Evolutionary conservation across 2,329 filamentous ascomycete genomes (phyloP).

Genomic region (Epichloe hybrida): DNA sequence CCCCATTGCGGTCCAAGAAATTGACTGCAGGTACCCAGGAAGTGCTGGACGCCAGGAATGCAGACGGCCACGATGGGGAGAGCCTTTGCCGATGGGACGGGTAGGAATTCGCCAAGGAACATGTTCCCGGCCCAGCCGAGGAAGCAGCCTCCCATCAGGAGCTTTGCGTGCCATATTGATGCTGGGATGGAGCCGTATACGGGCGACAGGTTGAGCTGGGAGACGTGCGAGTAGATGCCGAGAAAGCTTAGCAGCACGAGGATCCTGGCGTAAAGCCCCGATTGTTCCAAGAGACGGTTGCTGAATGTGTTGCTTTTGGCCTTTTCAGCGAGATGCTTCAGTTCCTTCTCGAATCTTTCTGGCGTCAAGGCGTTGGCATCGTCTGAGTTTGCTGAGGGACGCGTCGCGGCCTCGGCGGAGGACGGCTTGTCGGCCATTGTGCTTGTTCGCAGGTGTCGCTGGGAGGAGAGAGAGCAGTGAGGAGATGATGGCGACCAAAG

Average conservation of each 20-base stretch:
- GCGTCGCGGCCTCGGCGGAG: background rate
- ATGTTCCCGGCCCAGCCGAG: constrained; percentile 59
- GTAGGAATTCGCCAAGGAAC: constrained; percentile 31
- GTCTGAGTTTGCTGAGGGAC: background rate
- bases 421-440: background rate
- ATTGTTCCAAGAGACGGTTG: constrained; percentile 23
- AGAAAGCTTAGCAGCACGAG: constrained; percentile 19
- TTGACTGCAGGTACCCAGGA: constrained; percentile 54
- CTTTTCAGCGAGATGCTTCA: constrained; percentile 35
- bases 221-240: constrained; percentile 55
- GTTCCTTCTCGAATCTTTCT: constrained; percentile 40
- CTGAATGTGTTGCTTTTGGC: constrained; percentile 19
- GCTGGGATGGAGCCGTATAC: constrained; percentile 80
- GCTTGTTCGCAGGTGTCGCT: background rate
- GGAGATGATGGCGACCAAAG: background rate
- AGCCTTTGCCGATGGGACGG: constrained; percentile 35
- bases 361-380: constrained; percentile 27
- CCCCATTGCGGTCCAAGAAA: constrained; percentile 56
- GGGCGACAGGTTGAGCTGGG: constrained; percentile 65
- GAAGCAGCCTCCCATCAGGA: constrained; percentile 53
- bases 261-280: constrained; percentile 23
- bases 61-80: constrained; percentile 64
- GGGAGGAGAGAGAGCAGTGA: background rate
- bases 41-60: constrained; percentile 59
- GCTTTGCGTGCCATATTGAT: constrained; percentile 54